Base-by-base conservation (phyloP, 805 yeast genomes). In the Teunomyces gatunensis region DNA sequence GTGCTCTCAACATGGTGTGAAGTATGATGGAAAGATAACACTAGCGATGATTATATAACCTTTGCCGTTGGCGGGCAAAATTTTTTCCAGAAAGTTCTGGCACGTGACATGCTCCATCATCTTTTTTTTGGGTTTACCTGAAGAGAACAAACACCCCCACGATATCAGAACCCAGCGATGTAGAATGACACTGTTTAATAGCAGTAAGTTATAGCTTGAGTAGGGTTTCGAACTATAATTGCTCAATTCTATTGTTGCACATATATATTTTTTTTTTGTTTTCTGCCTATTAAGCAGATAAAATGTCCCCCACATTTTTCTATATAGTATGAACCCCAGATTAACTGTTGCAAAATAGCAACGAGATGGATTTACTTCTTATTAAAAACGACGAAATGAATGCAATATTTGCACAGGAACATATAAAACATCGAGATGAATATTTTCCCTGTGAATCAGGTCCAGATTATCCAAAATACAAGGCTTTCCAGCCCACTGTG, bases 1-100 rank as follows among this genome's bases (percentile, higher is more conserved):
- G 75, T 47, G 67, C 58, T 76, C 81, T 77, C 65, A 77, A 74
- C 83, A 77, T 78, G 23, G 30, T 33, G 42, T 30, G 39, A 28
- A 27, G 33, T 37, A 12, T 34, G 39, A 18, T 34, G 23, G 39
- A 34, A 17, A 17, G 27, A 6, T 34, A 30, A 6, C 21, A 28
- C 15, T 11, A 12, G 43, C 45, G 13, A 27, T 23, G 40, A 23
- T 37, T 37, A n/a, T 11, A 21, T 21, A n/a, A 18, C 27, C 17
- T 17, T 35, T 35, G 21, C 23, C 17, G 23, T 18, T 18, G 23
- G 36, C 25, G 18, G 34, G 25, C 18, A 49, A 44, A 47, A 44
- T 39, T 27, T 50, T 49, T 52, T 52, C 53, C 53, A 50, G 55
- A 50, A 49, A 25, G 47, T 49, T 52, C 53, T 21, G 37, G 41